A percentile compares a stretch with the other conserved stretches of the same genome.
These are phyloP conservation scores for Cladosporium sp. DNA, from an alignment of 2,329 filamentous ascomycete genomes.

Conservation along the genomic window DNA sequence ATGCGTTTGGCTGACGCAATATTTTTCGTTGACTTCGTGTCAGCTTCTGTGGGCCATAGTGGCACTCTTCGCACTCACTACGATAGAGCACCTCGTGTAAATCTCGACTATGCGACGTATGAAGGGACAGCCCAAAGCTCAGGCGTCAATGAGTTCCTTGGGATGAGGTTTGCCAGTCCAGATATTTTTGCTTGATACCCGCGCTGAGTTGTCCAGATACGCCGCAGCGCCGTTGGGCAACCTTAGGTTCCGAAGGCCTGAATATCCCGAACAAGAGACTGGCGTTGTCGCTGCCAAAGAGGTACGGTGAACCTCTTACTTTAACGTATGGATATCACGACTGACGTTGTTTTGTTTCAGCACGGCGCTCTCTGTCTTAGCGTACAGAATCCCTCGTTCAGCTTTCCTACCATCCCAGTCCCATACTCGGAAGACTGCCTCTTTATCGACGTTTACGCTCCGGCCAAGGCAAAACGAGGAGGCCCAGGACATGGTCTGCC, in stretches of 20 bases:
- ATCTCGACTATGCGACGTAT: not conserved
- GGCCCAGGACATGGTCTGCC: constrained; percentile 53
- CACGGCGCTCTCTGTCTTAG: not conserved
- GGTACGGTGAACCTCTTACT: not conserved
- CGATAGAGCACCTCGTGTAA: not conserved
- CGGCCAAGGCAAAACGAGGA: constrained; percentile 50
- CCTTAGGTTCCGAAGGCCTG: not conserved
- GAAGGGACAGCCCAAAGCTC: not conserved
- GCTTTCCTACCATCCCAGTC: not conserved
- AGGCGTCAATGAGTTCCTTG: not conserved
- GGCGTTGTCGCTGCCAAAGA: not conserved
- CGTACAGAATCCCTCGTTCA: not conserved
- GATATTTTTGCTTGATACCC: not conserved
- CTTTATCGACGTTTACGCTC: constrained; percentile 65
- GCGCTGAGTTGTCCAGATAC: not conserved
- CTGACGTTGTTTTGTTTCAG: not conserved
- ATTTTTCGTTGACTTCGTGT: not conserved
- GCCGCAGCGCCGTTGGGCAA: not conserved
- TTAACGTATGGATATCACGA: not conserved
- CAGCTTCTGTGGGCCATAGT: not conserved
- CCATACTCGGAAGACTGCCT: constrained; percentile 63
- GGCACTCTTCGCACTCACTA: not conserved
- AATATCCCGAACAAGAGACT: not conserved
- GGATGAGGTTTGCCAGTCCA: not conserved
- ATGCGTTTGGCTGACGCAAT: not conserved